Percentiles rank a stretch among this genome's conserved stretches.
Conservation (phyloP, 345 rosid genomes). For the sweet orange (Citrus sinensis) region DNA sequence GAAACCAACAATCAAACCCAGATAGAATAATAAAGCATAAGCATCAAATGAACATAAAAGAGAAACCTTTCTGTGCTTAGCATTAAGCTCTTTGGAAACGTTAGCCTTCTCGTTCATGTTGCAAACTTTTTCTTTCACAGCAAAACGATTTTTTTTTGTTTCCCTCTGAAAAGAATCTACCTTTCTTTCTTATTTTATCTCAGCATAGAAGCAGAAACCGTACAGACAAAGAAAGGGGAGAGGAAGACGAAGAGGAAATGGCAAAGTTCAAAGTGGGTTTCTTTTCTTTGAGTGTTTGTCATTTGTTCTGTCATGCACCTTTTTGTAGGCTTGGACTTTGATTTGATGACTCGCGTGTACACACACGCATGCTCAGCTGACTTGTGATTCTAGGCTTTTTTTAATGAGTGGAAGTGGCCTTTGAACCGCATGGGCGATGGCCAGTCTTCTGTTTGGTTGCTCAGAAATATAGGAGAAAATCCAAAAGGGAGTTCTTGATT, state of each 20-base stretch:
- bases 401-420: background rate
- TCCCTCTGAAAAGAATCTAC: background rate
- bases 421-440: background rate
- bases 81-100: conserved; percentile 60
- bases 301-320: background rate
- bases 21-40: background rate
- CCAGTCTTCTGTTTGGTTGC: conserved; percentile 1
- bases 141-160: background rate
- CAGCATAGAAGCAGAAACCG: background rate
- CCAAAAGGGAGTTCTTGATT: background rate
- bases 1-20: conserved; percentile 1
- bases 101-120: conserved; percentile 62
- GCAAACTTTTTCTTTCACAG: background rate
- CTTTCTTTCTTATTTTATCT: background rate
- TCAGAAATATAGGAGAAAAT: conserved; percentile 1
- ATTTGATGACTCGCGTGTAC: conserved; percentile 23
- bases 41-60: background rate
- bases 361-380: conserved; percentile 17
- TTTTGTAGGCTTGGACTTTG: background rate
- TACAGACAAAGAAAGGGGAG: conserved; percentile 4
- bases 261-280: conserved; percentile 23
- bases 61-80: conserved; percentile 56
- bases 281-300: background rate
- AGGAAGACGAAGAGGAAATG: background rate
- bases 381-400: background rate